phyloP scores from a whole-genome alignment of 371 early-diverging fungal genomes.

The Saksenaea oblongispora region DNA sequence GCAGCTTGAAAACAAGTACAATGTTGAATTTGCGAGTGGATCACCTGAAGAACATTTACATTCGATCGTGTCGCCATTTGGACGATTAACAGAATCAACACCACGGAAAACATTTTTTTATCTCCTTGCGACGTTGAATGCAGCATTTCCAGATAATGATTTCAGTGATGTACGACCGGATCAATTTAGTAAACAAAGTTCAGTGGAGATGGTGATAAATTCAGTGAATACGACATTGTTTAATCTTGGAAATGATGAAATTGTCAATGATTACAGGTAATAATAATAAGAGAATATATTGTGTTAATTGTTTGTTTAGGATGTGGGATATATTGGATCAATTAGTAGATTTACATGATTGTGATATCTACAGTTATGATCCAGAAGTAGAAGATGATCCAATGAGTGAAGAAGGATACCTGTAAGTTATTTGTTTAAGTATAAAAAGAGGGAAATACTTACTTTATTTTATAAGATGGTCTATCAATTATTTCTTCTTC shows the following conservation, averaged over 20 bases:
- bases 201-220: slow-evolving; percentile 67
- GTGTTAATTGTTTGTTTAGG: neutral
- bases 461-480: slow-evolving; percentile 67
- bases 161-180: slow-evolving; percentile 88
- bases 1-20: slow-evolving; percentile 75
- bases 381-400: slow-evolving; percentile 86
- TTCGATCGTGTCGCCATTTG: slow-evolving; percentile 73
- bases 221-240: slow-evolving; percentile 81
- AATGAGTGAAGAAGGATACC: slow-evolving; percentile 71
- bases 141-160: slow-evolving; percentile 91
- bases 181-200: slow-evolving; percentile 74
- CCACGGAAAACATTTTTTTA: slow-evolving; percentile 83
- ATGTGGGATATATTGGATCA: slow-evolving; percentile 85
- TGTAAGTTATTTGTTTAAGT: slow-evolving; percentile 33
- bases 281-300: neutral
- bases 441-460: no score
- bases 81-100: slow-evolving; percentile 73
- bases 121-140: slow-evolving; percentile 86
- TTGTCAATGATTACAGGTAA: slow-evolving; percentile 39
- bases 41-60: slow-evolving; percentile 48
- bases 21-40: slow-evolving; percentile 46
- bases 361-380: slow-evolving; percentile 81
- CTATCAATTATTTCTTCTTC: slow-evolving; percentile 90
- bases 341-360: slow-evolving; percentile 72
- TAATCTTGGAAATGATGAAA: slow-evolving; percentile 68